Base-by-base conservation (phyloP, 2,329 filamentous ascomycete genomes). In the Cytospora piceicola region DNA sequence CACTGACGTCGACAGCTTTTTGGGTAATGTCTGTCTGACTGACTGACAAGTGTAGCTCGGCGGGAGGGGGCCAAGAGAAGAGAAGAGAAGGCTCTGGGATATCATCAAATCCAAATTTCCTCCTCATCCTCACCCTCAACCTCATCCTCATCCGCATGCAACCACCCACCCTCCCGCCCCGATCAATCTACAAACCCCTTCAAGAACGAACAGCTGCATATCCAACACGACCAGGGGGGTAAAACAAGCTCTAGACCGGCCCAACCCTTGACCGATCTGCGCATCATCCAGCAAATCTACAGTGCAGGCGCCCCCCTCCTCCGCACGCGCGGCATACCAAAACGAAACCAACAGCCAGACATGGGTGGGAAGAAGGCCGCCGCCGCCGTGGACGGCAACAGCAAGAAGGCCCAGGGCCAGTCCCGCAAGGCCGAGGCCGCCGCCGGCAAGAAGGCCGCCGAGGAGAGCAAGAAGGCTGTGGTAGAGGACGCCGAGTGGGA, bases 401-500 rank as follows among this genome's bases (percentile, higher is more conserved):
- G 85, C 77, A 98, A 97, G 81, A 98, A 98, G 82, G 93, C 81
- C 3, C 87, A 90, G 11, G 95, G 94, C 70, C 93, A 97, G 78
- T 93, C 94, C 69, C 87, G 93, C 80, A 98, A 99, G 84, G 93
- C 93, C 69, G 93, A 97, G 58, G 89, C 88, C 3, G 94, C 93
- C 1, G 91, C 92, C 11, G 80, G 85, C 64, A 98, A 98, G 80
- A 84, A 89, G 66, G 92, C 92, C 0, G 88, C 78, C 3, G 88
- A 89, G 67, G 85, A 92, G 49, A 80, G 85, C 46, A 89, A 89
- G 78, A 85, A 82, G 62, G 87, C 87, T 5, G 85, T 82, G 3
- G 87, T 78, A 32, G 94, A 97, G 73, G 85, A 89, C 5, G 83
- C 85, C 63, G 83, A 96, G 72, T 99, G 95, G 95, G 73, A 83